Base-by-base conservation (phyloP, 2,329 filamentous ascomycete genomes). In the Raffaelea deltoideospora region DNA sequence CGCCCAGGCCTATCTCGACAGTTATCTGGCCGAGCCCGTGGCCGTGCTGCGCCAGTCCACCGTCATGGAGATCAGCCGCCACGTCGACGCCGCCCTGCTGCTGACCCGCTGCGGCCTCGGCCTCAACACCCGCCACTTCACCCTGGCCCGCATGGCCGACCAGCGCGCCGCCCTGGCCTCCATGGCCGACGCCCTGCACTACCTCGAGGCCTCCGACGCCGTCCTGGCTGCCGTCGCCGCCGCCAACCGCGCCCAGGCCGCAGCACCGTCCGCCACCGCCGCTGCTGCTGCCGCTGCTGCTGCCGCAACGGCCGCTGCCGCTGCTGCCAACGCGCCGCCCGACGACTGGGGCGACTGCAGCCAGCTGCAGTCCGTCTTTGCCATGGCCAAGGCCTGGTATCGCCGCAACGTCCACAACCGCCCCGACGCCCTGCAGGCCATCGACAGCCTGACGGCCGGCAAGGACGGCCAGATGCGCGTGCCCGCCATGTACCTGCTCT, bases 71-170 rank as follows among this genome's bases (percentile, higher is more conserved):
- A 26, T 44, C 26, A 41, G 41, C 28, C 39, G 37, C 18, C 42
- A 46, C 30, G 33, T 47, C 10, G 45, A 48, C 18, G 36, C 41
- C 13, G n/a, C 47, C 13, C 34, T 47, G 1, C 17, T 45, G 2
- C 43, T 47, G 3, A 33, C 38, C 15, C 44, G 44, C 5, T 35
- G 36, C 26, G 32, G 34, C 9, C 28, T 45, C 18, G 39, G 39
- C 3, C 31, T 34, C 15, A 30, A 44, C 21, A 43, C 44, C 18
- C 21, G 24, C 11, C 37, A 27, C 15, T 40, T 47, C 23, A 38
- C 40, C 22, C 15, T 23, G 9, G 33, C 19, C 22, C 10, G 18
- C 9, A 4, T 27, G 9, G 35, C 26, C 8, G 21, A 15, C 14
- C 31, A 34, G 3, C 23, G 33, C 14, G 31, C 31, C 11, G 31